A percentile compares a stretch with the other conserved stretches of the same genome.
Conservation (phyloP, 2,329 filamentous ascomycete species). For the Echinosphaeria canescens region DNA sequence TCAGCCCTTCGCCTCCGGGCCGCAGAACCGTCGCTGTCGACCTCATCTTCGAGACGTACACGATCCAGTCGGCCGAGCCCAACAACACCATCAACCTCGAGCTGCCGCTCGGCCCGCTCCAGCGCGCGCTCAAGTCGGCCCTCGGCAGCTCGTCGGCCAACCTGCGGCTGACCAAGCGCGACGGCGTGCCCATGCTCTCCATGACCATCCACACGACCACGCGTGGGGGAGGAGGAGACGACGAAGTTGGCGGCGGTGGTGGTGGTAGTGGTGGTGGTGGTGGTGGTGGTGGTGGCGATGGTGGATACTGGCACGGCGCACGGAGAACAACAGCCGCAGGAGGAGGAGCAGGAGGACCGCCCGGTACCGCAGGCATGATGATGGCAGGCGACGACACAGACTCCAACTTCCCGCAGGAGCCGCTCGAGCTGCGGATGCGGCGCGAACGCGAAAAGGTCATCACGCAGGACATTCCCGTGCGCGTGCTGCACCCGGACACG, state of each 20-base stretch:
- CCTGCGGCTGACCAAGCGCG: conserved; percentile 82
- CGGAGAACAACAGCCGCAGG: background rate
- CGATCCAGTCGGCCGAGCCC: conserved; percentile 62
- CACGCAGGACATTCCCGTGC: conserved; percentile 89
- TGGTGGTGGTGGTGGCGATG: no score
- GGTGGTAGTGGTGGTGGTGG: no score
- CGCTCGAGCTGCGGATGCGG: conserved; percentile 30
- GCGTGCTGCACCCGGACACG: conserved; percentile 61
- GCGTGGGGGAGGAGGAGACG: conserved; percentile 16
- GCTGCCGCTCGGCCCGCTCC: conserved; percentile 69
- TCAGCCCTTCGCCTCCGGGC: no score
- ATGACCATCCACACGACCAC: conserved; percentile 75
- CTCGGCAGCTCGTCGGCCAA: conserved; percentile 61
- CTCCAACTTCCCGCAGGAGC: conserved; percentile 19
- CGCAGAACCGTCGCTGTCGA: conserved; percentile 41
- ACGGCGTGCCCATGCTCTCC: conserved; percentile 65
- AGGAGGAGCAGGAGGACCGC: no score
- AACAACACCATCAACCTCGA: conserved; percentile 93
- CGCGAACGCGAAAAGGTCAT: conserved; percentile 64
- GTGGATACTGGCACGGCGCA: conserved; percentile 9
- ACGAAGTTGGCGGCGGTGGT: no score
- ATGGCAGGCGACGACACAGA: conserved; percentile 14
- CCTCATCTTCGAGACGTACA: conserved; percentile 71
- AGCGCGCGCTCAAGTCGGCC: conserved; percentile 81
- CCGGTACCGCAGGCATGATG: no score